Conservation (phyloP, 1,139 yeast species). For the Geotrichum fermentans region DNA sequence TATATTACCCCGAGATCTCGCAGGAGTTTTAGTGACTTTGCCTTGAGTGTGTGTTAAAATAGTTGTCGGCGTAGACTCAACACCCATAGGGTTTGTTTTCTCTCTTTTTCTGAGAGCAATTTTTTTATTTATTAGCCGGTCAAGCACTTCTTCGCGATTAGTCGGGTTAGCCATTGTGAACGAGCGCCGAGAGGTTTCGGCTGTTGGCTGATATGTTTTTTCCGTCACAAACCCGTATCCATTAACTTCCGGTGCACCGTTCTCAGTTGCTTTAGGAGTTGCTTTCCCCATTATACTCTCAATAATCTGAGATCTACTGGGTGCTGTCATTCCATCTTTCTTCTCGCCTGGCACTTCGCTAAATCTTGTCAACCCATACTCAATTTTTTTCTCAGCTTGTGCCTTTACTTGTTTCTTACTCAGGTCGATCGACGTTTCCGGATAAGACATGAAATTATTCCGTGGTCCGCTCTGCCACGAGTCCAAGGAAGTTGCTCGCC, state of each 20-base stretch:
- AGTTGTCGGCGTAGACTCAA: not conserved
- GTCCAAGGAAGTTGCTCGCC: constrained; percentile 18
- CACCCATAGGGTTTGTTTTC: constrained; percentile 4
- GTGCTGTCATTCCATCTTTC: not conserved
- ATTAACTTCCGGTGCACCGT: constrained; percentile 20
- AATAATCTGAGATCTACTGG: not conserved
- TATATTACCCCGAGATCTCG: not conserved
- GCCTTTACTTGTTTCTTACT: not conserved
- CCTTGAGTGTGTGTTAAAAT: not conserved
- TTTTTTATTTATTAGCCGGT: constrained; percentile 21
- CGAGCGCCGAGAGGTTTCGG: not conserved
- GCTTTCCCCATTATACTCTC: not conserved
- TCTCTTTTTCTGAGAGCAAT: constrained; percentile 18
- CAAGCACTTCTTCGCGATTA: constrained; percentile 21
- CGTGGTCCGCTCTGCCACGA: constrained; percentile 22
- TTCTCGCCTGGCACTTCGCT: not conserved
- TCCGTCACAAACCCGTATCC: constrained; percentile 25
- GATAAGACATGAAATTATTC: constrained; percentile 28
- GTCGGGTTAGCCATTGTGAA: constrained; percentile 22
- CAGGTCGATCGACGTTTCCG: constrained; percentile 11
- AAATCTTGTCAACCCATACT: constrained; percentile 25
- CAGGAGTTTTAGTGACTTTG: not conserved
- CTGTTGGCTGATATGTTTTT: constrained; percentile 18
- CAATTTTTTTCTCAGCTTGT: constrained; percentile 21
- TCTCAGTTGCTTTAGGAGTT: not conserved